These are phyloP conservation scores for Botryotinia globosa DNA, from an alignment of 2,329 filamentous ascomycete genomes.

Conservation along the genomic window DNA sequence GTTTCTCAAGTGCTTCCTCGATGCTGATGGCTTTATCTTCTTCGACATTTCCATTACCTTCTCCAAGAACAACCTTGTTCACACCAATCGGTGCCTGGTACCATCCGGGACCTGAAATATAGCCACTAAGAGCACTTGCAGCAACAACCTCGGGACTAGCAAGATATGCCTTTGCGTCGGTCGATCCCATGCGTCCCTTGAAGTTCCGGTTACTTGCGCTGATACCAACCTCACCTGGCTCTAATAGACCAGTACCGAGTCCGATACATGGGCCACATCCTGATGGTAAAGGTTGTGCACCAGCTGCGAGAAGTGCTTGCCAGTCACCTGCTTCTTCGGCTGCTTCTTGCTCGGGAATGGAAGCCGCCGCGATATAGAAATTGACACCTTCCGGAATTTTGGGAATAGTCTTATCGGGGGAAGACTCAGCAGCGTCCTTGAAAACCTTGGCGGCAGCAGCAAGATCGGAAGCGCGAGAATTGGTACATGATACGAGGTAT, in stretches of 20 bases:
- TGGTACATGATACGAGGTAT: slow-evolving; percentile 89
- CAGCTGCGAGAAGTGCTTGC: slow-evolving; percentile 77
- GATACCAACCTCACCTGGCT: slow-evolving; percentile 84
- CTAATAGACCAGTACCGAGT: slow-evolving; percentile 70
- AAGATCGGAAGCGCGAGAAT: slow-evolving; percentile 77
- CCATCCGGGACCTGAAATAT: slow-evolving; percentile 72
- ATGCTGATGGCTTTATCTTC: slow-evolving; percentile 64
- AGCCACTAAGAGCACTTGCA: slow-evolving; percentile 74
- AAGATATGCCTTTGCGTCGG: slow-evolving; percentile 78
- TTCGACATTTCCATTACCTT: slow-evolving; percentile 64
- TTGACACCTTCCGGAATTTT: slow-evolving; percentile 74
- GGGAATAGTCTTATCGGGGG: slow-evolving; percentile 55
- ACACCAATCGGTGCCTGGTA: slow-evolving; percentile 71
- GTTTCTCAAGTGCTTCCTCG: slow-evolving; percentile 68
- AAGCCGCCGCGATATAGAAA: slow-evolving; percentile 89
- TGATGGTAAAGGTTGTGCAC: slow-evolving; percentile 67
- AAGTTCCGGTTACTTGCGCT: slow-evolving; percentile 84
- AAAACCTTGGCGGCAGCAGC: slow-evolving; percentile 82
- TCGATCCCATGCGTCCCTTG: slow-evolving; percentile 84
- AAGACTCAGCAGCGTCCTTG: slow-evolving; percentile 64
- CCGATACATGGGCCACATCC: slow-evolving; percentile 87
- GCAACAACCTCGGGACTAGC: slow-evolving; percentile 89
- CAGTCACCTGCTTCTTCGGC: slow-evolving; percentile 83
- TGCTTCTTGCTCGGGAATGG: slow-evolving; percentile 68
- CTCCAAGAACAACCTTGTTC: slow-evolving; percentile 65